phyloP scores from a whole-genome alignment of 2,329 filamentous ascomycete species.

The Dactylonectria estremocensis region DNA sequence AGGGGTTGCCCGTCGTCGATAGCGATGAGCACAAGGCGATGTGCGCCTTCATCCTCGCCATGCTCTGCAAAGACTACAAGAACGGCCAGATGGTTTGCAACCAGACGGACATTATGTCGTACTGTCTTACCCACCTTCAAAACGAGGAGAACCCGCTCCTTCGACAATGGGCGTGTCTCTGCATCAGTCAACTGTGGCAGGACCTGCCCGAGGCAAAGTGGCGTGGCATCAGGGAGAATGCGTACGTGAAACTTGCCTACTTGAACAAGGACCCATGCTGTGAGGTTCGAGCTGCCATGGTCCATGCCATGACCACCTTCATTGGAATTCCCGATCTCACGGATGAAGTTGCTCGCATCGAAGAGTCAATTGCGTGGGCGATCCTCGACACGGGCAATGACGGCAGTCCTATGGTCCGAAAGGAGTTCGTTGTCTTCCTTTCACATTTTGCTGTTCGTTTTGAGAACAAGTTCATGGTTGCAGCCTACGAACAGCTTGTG shows the following conservation, averaged over 20 bases:
- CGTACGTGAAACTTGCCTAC: constrained; percentile 84
- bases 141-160: constrained; percentile 91
- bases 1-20: constrained; percentile 88
- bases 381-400: constrained; percentile 94
- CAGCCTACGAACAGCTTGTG: constrained; percentile 89
- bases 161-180: constrained; percentile 95
- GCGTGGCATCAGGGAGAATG: constrained; percentile 91
- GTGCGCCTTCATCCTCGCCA: constrained; percentile 97
- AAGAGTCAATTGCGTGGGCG: constrained; percentile 91
- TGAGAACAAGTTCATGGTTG: constrained; percentile 91
- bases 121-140: constrained; percentile 85
- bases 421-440: constrained; percentile 93
- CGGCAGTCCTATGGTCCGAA: constrained; percentile 93
- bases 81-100: constrained; percentile 94
- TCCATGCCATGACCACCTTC: constrained; percentile 94
- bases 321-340: constrained; percentile 94
- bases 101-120: constrained; percentile 90
- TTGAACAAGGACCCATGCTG: constrained; percentile 89
- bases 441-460: constrained; percentile 93
- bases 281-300: constrained; percentile 93
- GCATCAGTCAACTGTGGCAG: constrained; percentile 94
- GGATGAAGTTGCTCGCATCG: constrained; percentile 89
- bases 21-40: constrained; percentile 96
- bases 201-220: constrained; percentile 95
- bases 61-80: constrained; percentile 96